Evolutionary conservation across 1,284 basidiomycete genomes (phyloP), one percentile per base, ranked within the genome.

Genomic region (Exobasidium cylindrosporum): DNA sequence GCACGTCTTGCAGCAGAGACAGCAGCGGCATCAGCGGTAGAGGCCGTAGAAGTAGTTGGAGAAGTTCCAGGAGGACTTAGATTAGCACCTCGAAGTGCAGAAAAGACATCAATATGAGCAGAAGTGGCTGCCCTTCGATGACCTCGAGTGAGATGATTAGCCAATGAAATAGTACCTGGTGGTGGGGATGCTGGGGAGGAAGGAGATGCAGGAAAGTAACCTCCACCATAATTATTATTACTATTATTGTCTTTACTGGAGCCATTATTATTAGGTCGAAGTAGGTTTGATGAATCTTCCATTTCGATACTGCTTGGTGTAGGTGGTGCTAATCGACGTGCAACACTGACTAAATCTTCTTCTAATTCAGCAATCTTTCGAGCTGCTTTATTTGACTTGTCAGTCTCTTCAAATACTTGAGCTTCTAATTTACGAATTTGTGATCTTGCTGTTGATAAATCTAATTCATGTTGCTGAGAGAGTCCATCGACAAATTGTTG

Each of bases 351-450:
- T 1, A 63, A 43, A 28, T 62, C 60, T 29, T 72, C 69, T 59
- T 75, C 70, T 30, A 74, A 35, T 54, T 74, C 71, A 23, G 66
- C 60, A 7, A 64, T 71, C 40, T 53, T 44, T 4, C 63, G 23
- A n/a, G 59, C 59, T 4, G 69, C 67, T 35, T 63, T 60, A 61
- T 72, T 69, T 14, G 67, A 65, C n/a, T 59, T 57, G 10, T 73
- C 72, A 31, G 62, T 64, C 60, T 72, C 70, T 23, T 72, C 73
- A 55, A 74, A 75, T 44, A 73, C 54, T 5, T 56, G 45, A 29
- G 66, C 64, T 52, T 75, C 73, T 43, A 75, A 54, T 52, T 70
- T 72, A 4, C 73, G 63, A 6, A 75, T 62, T 57, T 70, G 65
- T 26, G 66, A 67, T 13, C 73, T 53, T 46, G 68, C 45, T 50